Evolutionary conservation across 2,329 filamentous ascomycete genomes (phyloP).

Genomic region (Emmonsia crescens): DNA sequence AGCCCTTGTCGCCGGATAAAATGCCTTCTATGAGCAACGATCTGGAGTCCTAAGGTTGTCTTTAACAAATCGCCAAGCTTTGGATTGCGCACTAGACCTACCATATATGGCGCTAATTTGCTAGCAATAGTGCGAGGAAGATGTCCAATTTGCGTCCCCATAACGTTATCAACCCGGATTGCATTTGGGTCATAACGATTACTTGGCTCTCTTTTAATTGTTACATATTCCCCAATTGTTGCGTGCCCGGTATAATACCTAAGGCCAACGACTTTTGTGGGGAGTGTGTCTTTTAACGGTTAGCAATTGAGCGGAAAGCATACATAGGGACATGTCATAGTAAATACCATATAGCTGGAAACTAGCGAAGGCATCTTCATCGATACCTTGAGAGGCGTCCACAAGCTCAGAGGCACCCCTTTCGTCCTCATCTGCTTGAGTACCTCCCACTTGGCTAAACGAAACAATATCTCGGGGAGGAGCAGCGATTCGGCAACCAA

Average conservation of each 20-base stretch:
- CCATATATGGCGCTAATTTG: constrained; percentile 65
- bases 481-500: too few relatives aligned
- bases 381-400: constrained; percentile 23
- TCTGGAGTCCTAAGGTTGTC: constrained; percentile 39
- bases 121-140: constrained; percentile 54
- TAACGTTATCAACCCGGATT: constrained; percentile 67
- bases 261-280: constrained; percentile 50
- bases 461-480: neutral
- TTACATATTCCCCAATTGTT: constrained; percentile 51
- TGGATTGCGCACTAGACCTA: constrained; percentile 24
- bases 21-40: constrained; percentile 57
- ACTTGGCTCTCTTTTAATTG: constrained; percentile 52
- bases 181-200: constrained; percentile 67
- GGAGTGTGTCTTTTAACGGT: constrained; percentile 23
- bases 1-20: constrained; percentile 54
- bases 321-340: constrained; percentile 14
- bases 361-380: constrained; percentile 26
- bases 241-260: constrained; percentile 55
- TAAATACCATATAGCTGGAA: constrained; percentile 32
- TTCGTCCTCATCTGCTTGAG: constrained; percentile 27
- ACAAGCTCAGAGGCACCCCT: constrained; percentile 24
- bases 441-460: constrained; percentile 20
- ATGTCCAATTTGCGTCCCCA: constrained; percentile 66
- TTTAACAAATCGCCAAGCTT: constrained; percentile 5
- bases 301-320: constrained; percentile 12